Conservation (phyloP, 805 yeast genomes). For the Yamadazyma ubonensis region DNA sequence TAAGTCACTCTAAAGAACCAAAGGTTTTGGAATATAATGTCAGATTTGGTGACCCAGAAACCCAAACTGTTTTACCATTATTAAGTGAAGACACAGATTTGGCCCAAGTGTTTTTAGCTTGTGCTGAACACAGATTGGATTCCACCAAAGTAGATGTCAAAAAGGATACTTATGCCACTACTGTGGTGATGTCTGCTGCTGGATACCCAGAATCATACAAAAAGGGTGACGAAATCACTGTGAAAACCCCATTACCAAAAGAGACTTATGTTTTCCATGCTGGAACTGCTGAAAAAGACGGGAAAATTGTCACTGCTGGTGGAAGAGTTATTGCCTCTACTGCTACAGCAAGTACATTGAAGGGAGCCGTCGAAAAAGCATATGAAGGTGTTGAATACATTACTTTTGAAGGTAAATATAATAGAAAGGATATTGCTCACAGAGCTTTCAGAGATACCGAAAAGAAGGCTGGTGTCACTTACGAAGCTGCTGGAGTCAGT, state of each 20-base stretch:
- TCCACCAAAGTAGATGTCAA: slow-evolving; percentile 61
- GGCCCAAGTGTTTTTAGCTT: slow-evolving; percentile 88
- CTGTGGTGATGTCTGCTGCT: slow-evolving; percentile 95
- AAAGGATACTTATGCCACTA: slow-evolving; percentile 67
- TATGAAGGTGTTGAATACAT: slow-evolving; percentile 82
- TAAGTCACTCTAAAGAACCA: slow-evolving; percentile 78
- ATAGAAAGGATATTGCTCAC: slow-evolving; percentile 93
- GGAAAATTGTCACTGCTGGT: slow-evolving; percentile 77
- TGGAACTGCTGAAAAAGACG: slow-evolving; percentile 67
- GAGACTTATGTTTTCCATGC: slow-evolving; percentile 89
- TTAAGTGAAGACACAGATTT: slow-evolving; percentile 82
- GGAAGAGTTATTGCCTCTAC: slow-evolving; percentile 97
- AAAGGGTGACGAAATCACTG: slow-evolving; percentile 82
- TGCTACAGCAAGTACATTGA: slow-evolving; percentile 72
- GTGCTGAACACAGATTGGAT: slow-evolving; percentile 92
- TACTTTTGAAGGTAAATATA: slow-evolving; percentile 70
- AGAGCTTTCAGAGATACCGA: slow-evolving; percentile 74
- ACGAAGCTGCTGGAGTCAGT: slow-evolving; percentile 95
- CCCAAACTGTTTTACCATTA: slow-evolving; percentile 92
- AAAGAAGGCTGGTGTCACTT: slow-evolving; percentile 57
- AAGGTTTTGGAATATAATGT: slow-evolving; percentile 96
- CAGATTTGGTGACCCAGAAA: slow-evolving; percentile 98
- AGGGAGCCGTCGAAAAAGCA: slow-evolving; percentile 81
- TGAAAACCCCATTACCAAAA: slow-evolving; percentile 46
- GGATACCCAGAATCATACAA: slow-evolving; percentile 90